Base-by-base conservation (phyloP, 805 yeast species). In the Sungouiozyma ichnusensis region DNA sequence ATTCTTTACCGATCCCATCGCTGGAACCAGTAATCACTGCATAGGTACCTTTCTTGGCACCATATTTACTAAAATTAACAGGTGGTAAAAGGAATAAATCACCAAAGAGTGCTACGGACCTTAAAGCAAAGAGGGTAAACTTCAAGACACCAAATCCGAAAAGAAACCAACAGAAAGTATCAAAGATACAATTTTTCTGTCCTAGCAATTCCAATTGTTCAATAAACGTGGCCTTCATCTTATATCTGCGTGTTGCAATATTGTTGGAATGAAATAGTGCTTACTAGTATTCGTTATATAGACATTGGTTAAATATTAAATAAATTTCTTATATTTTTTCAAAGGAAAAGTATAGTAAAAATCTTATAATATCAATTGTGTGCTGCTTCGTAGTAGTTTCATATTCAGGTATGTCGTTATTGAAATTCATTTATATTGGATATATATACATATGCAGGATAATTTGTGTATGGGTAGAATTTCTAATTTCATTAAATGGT, bases 11-110 rank as follows among this genome's bases (percentile, higher is more conserved):
- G 56, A 92, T 82, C 31, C 98, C 98, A 60, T 92, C 97, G 38
- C 97, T 85, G 3, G 97, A 94, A 44, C 98, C 98, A 5, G 98
- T 92, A 15, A 92, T 75, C 27, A 92, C 83, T n/a, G 97, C 96
- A 90, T 96, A 92, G 34, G 74, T 69, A 20, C 81, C 82, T 16
- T 51, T 51, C 39, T 65, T 63, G 20, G 90, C 81, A n/a, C 96
- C 95, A 56, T 87, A 87, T 58, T 76, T 79, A 35, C 60, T 55
- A 54, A 72, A 80, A 53, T 67, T 55, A 20, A 62, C 77, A 6
- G 79, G 65, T 27, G 90, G 86, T 29, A 81, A 66, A 19, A 85
- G 45, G 55, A 77, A 81, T 39, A 80, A 60, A 48, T 83, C 88
- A 16, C 69, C 51, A n/a, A 84, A 33, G 46, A 84, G 54, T 2